Base-by-base conservation (phyloP, 2,329 filamentous ascomycete genomes). In the Fonsecaea erecta region DNA sequence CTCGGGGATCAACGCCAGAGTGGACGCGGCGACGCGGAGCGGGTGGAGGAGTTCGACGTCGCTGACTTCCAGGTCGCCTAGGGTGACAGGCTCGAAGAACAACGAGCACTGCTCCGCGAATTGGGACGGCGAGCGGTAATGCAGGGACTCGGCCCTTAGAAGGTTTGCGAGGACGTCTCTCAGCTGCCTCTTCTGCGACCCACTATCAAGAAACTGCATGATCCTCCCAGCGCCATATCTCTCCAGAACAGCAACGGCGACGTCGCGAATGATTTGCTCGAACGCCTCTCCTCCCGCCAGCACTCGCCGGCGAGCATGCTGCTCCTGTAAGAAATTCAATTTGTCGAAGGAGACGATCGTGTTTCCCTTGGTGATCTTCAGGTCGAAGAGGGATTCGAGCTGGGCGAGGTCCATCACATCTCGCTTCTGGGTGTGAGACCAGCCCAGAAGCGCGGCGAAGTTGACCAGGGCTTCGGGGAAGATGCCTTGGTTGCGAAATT, bases 321-420 rank as follows among this genome's bases (percentile, higher is more conserved):
- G 84, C 71, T 85, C 87, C 73, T 97, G 92, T 55, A 98, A 84
- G 75, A 88, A 92, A 71, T 86, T 85, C 16, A 98, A 84, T 75
- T 98, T 99, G 55, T 88, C 86, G 57, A 89, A 85, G 21, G 90
- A 88, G 18, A 97, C 91, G 14, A 90, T 89, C 6, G 93, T 92
- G 75, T 97, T 93, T 9, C 94, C 94, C 72, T 90, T 91, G 2
- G 93, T 98, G 78, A 97, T 96, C 74, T 92, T 93, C 70, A 96
- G 83, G 52, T 88, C 87, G 75, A 97, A 94, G 64, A 87, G 87
- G 18, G 88, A 76, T 52, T 92, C 83, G 60, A 99, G 84, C 9
- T 92, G 85, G 0, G 88, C 75, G 63, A 97, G 78, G 26, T 83
- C 84, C 79, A 94, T 87, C 21, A 93, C 80, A 73, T 96, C 90